Conservation (phyloP, 2,329 filamentous ascomycete species). For the Colletotrichum truncatum region DNA sequence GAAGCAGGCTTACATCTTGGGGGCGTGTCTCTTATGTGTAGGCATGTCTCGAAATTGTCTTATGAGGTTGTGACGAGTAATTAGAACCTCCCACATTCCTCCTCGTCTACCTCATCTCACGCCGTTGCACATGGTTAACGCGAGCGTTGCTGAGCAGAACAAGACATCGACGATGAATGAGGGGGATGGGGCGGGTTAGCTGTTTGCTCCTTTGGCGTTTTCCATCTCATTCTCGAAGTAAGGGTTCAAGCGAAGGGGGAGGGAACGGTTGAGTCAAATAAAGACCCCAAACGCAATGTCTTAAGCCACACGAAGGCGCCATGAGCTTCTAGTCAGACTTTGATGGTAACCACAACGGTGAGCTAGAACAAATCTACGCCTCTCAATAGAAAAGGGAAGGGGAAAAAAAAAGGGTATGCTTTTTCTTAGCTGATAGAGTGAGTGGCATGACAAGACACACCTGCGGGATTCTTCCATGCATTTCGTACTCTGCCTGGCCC, state of each 20-base stretch:
- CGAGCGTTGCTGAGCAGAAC: neutral
- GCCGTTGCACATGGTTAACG: neutral
- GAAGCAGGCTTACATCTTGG: neutral
- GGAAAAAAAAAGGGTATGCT: too few species aligned
- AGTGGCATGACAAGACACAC: neutral
- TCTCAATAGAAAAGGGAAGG: too few species aligned
- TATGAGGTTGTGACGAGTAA: neutral
- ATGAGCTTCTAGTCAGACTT: slow-evolving; percentile 16
- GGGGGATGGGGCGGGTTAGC: neutral
- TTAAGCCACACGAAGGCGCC: slow-evolving; percentile 23
- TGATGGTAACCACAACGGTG: slow-evolving; percentile 13
- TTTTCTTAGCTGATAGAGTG: neutral
- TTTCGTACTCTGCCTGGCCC: neutral
- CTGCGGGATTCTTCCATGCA: neutral
- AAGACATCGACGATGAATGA: neutral
- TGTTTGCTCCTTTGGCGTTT: neutral
- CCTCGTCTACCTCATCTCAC: neutral
- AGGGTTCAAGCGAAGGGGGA: slow-evolving; percentile 5
- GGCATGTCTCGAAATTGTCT: slow-evolving; percentile 15
- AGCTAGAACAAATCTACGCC: slow-evolving; percentile 16
- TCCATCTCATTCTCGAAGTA: neutral
- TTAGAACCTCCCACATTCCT: neutral
- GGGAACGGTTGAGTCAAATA: neutral
- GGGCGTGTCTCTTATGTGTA: neutral
- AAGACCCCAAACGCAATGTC: slow-evolving; percentile 17